Evolutionary conservation across 2,329 filamentous ascomycete genomes (phyloP), one percentile per base, ranked within the genome.

Genomic region (Chalaropsis ovoidea): DNA sequence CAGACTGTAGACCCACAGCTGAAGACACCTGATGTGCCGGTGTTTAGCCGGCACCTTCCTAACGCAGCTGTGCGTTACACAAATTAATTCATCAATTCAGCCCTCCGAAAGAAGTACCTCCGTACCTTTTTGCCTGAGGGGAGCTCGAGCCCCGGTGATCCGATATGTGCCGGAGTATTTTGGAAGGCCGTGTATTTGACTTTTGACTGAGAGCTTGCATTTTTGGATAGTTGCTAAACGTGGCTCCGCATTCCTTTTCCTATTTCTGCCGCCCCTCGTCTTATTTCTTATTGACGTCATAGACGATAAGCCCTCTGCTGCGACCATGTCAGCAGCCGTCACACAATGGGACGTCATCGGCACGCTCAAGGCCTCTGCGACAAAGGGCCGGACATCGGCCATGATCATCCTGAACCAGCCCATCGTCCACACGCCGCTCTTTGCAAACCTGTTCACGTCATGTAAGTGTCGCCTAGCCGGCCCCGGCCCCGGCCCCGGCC

Each of bases 321-420:
- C 35, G 8, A 10, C 35, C 35, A 65, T 65, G 47, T 43, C 63
- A 27, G 3, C 35, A 61, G 17, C 49, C 17, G 49, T 52, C n/a
- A 68, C 22, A 22, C 47, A 65, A 27, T 68, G 67, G 67, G 63
- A 68, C 49, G 39, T 65, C 42, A 54, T 66, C 31, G 56, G 64
- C 61, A 45, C 56, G 19, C 45, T 68, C 17, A 66, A 54, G 47
- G 41, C 63, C 27, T 6, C 56, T 19, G 19, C 31, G n/a, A 6
- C 61, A 7, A 15, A 42, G 0, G 39, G 39, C 11, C 42, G 31
- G 7, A 35, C 74, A 7, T 78, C 80, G 63, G 77, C 79, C 0
- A 35, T 82, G 4, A 71, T 82, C 35, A 74, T 82, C 42, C 76
- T 82, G 64, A 82, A 82, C 70, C 80, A 82, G 73, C 81, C 78